A percentile compares a stretch with the other conserved stretches of the same genome.
Evolutionary conservation across 1,139 yeast species (phyloP).

Genomic region (Magnusiomyces tetraspermus): DNA sequence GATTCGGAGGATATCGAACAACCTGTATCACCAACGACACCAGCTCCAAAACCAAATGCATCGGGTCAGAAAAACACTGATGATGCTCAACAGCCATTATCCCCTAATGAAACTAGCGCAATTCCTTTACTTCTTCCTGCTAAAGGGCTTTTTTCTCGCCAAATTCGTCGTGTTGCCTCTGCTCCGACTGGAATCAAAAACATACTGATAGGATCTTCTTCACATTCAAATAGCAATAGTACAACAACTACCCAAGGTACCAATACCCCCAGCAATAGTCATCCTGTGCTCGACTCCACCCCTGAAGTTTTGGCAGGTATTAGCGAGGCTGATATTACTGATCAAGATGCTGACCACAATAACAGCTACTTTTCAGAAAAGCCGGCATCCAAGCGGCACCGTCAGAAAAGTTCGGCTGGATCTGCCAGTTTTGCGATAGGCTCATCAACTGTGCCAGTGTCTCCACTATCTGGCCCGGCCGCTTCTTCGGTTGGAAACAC

Average conservation of each 20-base stretch:
- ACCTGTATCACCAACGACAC: neutral
- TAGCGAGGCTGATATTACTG: slow-evolving; percentile 7
- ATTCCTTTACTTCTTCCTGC: neutral
- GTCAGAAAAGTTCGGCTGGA: neutral
- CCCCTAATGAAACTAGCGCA: neutral
- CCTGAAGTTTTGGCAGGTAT: slow-evolving; percentile 3
- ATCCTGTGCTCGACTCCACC: neutral
- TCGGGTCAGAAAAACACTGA: slow-evolving; percentile 4
- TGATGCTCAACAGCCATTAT: neutral
- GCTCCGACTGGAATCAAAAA: slow-evolving; percentile 53
- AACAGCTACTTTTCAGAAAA: neutral
- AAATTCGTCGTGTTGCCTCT: slow-evolving; percentile 67
- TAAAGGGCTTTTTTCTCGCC: slow-evolving; percentile 40
- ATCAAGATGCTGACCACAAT: neutral
- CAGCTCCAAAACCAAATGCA: slow-evolving; percentile 1
- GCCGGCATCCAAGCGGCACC: neutral
- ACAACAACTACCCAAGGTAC: slow-evolving; percentile 9
- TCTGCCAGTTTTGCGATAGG: neutral
- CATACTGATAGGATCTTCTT: slow-evolving; percentile 18
- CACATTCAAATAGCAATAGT: neutral
- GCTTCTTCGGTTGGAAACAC: neutral
- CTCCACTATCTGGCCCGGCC: neutral
- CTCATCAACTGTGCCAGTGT: neutral
- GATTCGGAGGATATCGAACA: neutral
- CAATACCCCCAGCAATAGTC: slow-evolving; percentile 4